These are phyloP conservation scores for Chaetomiaceae sp. DNA, from an alignment of 2,329 filamentous ascomycete genomes.

Conservation along the genomic window DNA sequence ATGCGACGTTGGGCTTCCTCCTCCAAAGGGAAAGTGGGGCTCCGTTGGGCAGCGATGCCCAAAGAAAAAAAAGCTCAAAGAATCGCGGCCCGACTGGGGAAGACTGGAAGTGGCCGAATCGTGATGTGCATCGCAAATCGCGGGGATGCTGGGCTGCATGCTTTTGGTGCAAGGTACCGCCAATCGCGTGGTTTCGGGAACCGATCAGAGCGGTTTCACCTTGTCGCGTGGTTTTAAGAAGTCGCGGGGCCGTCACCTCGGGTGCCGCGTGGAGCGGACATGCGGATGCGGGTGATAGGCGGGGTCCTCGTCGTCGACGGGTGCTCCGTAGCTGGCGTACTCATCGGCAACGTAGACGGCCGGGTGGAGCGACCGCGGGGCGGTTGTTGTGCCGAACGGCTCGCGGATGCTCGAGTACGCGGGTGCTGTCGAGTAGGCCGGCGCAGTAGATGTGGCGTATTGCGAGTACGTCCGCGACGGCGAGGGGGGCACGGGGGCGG, in stretches of 20 bases:
- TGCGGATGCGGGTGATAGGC: constrained; percentile 19
- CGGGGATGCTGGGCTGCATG: constrained; percentile 13
- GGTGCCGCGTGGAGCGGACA: constrained; percentile 12
- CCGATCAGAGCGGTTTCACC: constrained; percentile 6
- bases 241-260: constrained; percentile 13
- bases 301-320: constrained; percentile 21
- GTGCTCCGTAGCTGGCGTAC: constrained; percentile 9
- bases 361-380: constrained; percentile 24
- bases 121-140: background rate
- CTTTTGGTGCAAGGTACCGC: constrained; percentile 10
- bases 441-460: constrained; percentile 9
- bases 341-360: constrained; percentile 21
- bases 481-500: constrained; percentile 12
- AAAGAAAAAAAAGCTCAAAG: background rate
- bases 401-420: constrained; percentile 20
- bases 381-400: constrained; percentile 12
- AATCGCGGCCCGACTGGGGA: constrained; percentile 3
- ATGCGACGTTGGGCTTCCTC: constrained; percentile 8
- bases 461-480: constrained; percentile 15
- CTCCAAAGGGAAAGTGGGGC: constrained; percentile 2
- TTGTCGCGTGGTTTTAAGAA: background rate
- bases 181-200: constrained; percentile 17
- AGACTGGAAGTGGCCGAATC: background rate
- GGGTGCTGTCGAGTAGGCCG: constrained; percentile 12
- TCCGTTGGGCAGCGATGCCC: constrained; percentile 7